Evolutionary conservation across 768 basidiomycete species (phyloP), one percentile per base, ranked within the genome.

Genomic region (Leccinum uliginosum): DNA sequence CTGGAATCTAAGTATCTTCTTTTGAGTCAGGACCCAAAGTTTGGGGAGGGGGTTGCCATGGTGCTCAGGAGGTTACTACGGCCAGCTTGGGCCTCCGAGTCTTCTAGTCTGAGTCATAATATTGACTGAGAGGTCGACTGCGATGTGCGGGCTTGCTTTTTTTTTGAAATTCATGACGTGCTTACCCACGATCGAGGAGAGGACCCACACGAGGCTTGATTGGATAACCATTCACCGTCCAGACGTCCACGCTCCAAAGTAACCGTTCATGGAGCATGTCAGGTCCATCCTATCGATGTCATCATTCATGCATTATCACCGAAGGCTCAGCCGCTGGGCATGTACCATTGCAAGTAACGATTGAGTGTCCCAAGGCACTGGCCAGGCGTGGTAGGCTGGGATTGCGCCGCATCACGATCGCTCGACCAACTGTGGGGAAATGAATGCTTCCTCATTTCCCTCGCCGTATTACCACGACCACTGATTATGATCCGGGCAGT

Each of bases 391-490:
- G 56, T 38, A 23, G 47, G 48, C 8, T 26, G 5, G 50, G 35
- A 34, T 38, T 57, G 54, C 61, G 61, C 60, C 14, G 34, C 32
- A 48, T 35, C 38, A 27, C 48, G 44, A 59, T 63, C 51, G 26
- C 35, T 61, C 43, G 34, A 43, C 21, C n/a, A 30, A 24, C 14
- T 51, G 57, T 23, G 62, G 53, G 62, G 48, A 29, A 21, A 19
- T 19, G n/a, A 43, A 55, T 21, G 52, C 64, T 64, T 64, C 63
- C 43, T 24, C 60, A 55, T 65, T 62, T 55, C 65, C 53, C 53
- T 54, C 48, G n/a, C 38, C 19, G 19, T 11, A 63, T 61, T 19
- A 51, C 30, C 43, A 27, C 34, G 24, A 21, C 40, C 38, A 56
- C 35, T 32, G 30, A 21, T 61, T n/a, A n/a, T n/a, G n/a, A n/a